Evolutionary conservation across 2,329 filamentous ascomycete genomes (phyloP).

Genomic region (Colletotrichum sp.): DNA sequence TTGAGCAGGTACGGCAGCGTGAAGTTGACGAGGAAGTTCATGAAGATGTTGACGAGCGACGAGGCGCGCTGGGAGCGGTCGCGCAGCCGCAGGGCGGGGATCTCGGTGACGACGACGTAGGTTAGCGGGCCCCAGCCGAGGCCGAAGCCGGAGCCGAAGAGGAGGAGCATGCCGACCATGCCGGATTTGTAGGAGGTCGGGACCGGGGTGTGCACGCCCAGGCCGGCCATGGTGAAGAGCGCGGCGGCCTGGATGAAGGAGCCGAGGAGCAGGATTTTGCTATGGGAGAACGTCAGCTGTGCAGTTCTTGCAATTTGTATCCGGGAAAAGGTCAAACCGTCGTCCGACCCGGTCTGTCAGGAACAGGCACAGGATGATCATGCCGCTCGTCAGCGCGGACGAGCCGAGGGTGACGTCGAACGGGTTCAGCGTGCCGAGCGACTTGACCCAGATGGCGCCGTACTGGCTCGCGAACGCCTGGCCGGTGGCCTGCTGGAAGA

Average conservation of each 20-base stretch:
- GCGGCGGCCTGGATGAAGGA: neutral
- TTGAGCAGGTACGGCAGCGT: conserved; percentile 22
- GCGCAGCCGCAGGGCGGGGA: conserved; percentile 25
- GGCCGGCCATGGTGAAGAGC: conserved; percentile 19
- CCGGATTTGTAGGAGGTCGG: conserved; percentile 24
- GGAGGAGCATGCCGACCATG: conserved; percentile 35
- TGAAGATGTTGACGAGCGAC: conserved; percentile 21
- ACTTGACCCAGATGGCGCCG: conserved; percentile 30
- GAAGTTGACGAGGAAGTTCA: conserved; percentile 24
- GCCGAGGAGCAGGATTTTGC: neutral
- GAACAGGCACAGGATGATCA: conserved; percentile 1
- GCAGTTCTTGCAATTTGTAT: fast-evolving
- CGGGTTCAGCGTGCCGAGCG: conserved; percentile 30
- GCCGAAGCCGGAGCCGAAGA: conserved; percentile 34
- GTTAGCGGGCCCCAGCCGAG: conserved; percentile 37
- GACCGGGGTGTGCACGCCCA: conserved; percentile 18
- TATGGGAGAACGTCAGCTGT: neutral
- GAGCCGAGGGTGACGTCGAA: conserved; percentile 26
- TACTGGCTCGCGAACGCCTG: conserved; percentile 24
- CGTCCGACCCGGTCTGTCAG: conserved; percentile 7
- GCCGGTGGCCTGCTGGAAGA: conserved; percentile 25
- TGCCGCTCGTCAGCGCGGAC: neutral
- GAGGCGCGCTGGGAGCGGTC: conserved; percentile 12
- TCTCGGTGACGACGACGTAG: conserved; percentile 38
- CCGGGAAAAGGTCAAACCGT: neutral